phyloP scores from a whole-genome alignment of 805 yeast genomes.

The Yamadazyma ubonensis region DNA sequence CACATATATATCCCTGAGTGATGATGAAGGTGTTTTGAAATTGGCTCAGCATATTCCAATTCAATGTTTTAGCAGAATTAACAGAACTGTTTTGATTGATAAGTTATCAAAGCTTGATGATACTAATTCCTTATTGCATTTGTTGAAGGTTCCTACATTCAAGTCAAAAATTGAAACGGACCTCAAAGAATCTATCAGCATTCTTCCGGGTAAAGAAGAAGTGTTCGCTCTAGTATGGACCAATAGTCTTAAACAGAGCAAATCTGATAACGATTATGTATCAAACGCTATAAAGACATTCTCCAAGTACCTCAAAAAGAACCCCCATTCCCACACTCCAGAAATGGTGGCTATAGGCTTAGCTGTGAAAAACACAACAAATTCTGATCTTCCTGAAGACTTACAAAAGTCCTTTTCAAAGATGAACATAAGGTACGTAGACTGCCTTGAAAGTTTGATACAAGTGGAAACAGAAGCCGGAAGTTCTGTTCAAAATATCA shows the following conservation, averaged over 20 bases:
- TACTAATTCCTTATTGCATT: constrained; percentile 1
- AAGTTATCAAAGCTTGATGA: not conserved
- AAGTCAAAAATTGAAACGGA: constrained; percentile 52
- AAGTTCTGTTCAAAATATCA: not conserved
- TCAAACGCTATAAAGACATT: not conserved
- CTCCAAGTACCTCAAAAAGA: not conserved
- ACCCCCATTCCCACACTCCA: not conserved
- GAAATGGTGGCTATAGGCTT: constrained; percentile 3
- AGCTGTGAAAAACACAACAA: constrained; percentile 1
- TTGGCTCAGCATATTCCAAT: constrained; percentile 42
- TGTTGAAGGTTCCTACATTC: constrained; percentile 51
- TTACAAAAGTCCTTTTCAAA: not conserved
- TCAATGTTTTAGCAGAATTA: constrained; percentile 41
- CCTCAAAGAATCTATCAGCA: constrained; percentile 17
- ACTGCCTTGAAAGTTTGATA: not conserved
- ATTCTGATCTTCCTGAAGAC: not conserved
- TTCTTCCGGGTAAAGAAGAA: constrained; percentile 3
- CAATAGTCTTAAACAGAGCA: constrained; percentile 27
- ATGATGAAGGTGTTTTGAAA: not conserved
- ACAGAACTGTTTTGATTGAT: constrained; percentile 19
- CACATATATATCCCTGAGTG: not conserved
- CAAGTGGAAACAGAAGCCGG: not conserved
- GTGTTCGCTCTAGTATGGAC: constrained; percentile 40
- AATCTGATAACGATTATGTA: constrained; percentile 7
- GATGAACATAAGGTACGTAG: not conserved